Evolutionary conservation across 352 stramenopile genomes (phyloP), one percentile per base, ranked within the genome.

Genomic region (Elongisporangium undulatum): DNA sequence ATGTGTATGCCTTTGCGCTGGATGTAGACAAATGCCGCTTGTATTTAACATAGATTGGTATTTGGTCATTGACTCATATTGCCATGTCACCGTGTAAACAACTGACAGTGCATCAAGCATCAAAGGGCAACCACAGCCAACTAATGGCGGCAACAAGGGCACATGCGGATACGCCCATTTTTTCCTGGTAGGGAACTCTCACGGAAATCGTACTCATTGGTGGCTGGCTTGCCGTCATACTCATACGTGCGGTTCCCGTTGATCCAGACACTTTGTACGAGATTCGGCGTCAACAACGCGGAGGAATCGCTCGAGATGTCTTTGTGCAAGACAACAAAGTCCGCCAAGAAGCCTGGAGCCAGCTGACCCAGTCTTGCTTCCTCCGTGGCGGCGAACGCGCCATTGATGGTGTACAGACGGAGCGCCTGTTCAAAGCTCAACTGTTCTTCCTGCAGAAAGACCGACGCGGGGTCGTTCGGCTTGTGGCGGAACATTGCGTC

Each of bases 401-500:
- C 82, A 61, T 85, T 85, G 58, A 78, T 80, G 4, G 89, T 96
- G 72, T 97, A 97, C 13, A 96, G 64, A 26, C 74, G 62, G 13
- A 97, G 69, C 12, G 89, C 89, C 66, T 95, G 67, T 0, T 70
- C 60, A 58, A 97, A 95, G 4, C 72, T 83, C 19, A 97, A 63
- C 17, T 63, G 51, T 56, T 97, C 85, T 17, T 82, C 54, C 0
- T 75, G 84, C 17, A 92, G 66, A 50, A 87, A 90, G 4, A 79
- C 78, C 8, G 78, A 57, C n/a, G 79, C 63, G 1, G 73, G 67
- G 13, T 66, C 70, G 20, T 66, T 69, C 5, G 79, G 77, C 24
- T 83, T 87, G 61, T 66, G 67, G 38, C 89, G 85, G 56, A 83
- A 92, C 2, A 97, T 90, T 16, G 87, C 83, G 51, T 97, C 89